Percentiles rank a stretch among this genome's conserved stretches.
Evolutionary conservation across 257 asterid species (phyloP).

Genomic region (Paulownia fortunei): DNA sequence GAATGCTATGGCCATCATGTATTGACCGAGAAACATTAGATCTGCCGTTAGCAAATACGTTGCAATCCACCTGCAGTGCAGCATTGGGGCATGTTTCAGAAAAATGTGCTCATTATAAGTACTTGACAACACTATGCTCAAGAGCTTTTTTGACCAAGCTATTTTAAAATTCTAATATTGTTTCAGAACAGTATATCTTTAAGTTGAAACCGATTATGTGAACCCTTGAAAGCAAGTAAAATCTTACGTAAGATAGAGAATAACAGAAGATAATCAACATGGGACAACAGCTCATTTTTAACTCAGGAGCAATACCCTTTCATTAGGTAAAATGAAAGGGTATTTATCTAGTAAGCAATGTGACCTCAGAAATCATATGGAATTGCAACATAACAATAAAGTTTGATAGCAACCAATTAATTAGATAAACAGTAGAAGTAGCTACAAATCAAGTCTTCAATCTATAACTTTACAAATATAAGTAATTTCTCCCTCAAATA

Average conservation of each 20-base stretch:
- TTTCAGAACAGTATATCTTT: neutral
- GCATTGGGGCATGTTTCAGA: conserved; percentile 16
- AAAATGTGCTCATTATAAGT: neutral
- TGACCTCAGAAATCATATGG: neutral
- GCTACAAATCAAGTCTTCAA: neutral
- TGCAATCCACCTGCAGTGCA: conserved; percentile 67
- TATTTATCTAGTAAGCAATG: too few relatives aligned
- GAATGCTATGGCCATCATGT: conserved; percentile 44
- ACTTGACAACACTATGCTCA: neutral
- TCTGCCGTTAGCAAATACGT: conserved; percentile 53
- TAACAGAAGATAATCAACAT: neutral
- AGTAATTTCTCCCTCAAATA: neutral
- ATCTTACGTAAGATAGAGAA: neutral
- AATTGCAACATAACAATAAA: neutral
- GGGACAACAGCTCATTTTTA: neutral
- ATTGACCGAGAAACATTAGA: conserved; percentile 49
- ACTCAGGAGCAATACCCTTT: neutral
- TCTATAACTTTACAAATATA: neutral
- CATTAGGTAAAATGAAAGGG: neutral
- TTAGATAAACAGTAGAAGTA: neutral
- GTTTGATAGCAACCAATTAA: neutral
- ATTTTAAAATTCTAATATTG: neutral
- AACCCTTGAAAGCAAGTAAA: neutral
- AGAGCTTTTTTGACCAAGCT: neutral
- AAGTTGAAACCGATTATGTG: neutral